These are phyloP conservation scores for Triangularia verruculosa DNA, from an alignment of 2,329 filamentous ascomycete species.

Conservation along the genomic window DNA sequence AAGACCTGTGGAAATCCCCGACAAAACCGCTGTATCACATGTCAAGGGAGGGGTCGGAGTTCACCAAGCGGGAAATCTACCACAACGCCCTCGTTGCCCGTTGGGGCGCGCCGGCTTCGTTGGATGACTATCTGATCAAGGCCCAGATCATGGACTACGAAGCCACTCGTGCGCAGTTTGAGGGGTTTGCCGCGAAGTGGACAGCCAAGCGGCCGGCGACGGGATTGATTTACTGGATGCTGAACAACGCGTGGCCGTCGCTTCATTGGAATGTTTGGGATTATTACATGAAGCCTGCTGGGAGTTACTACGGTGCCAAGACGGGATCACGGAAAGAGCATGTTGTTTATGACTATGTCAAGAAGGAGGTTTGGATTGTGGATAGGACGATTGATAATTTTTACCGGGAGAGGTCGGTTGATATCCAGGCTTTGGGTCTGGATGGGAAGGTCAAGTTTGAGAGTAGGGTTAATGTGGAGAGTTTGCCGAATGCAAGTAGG, in stretches of 20 bases:
- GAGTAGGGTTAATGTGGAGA: constrained; percentile 32
- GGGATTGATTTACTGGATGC: constrained; percentile 65
- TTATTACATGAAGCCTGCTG: constrained; percentile 57
- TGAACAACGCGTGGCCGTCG: constrained; percentile 63
- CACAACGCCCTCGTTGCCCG: constrained; percentile 52
- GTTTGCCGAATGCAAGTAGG: constrained; percentile 46
- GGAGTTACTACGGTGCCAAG: constrained; percentile 59
- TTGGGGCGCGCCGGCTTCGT: constrained; percentile 48
- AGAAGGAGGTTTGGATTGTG: constrained; percentile 47
- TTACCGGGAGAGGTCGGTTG: constrained; percentile 41
- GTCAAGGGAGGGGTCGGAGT: constrained; percentile 53
- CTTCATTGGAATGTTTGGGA: constrained; percentile 66
- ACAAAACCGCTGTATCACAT: constrained; percentile 57
- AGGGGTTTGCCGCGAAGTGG: constrained; percentile 53
- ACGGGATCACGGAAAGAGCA: constrained; percentile 49
- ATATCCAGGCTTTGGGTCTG: constrained; percentile 48
- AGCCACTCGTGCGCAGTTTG: constrained; percentile 57
- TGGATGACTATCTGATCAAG: constrained; percentile 59
- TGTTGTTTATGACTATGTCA: constrained; percentile 52
- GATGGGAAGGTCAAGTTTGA: constrained; percentile 43
- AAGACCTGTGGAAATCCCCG: constrained; percentile 55
- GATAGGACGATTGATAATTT: constrained; percentile 45
- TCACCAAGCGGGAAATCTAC: constrained; percentile 56
- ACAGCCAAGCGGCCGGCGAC: constrained; percentile 51
- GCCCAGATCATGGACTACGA: constrained; percentile 64